Evolutionary conservation across 2,329 filamentous ascomycete genomes (phyloP), one percentile per base, ranked within the genome.

Genomic region (Xylaria sp.): DNA sequence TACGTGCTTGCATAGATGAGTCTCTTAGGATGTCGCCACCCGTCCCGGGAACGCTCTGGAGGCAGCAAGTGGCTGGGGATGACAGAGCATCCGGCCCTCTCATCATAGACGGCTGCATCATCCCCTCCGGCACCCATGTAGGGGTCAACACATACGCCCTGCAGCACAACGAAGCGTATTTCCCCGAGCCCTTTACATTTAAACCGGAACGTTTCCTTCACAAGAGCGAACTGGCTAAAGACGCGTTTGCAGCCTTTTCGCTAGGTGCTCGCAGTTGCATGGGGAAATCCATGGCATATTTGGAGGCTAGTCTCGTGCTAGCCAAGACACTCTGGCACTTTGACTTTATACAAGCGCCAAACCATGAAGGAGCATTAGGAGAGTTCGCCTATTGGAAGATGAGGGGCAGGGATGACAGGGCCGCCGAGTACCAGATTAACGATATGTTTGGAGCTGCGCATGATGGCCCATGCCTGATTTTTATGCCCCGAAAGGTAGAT

Each of bases 1-100:
- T 63, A 13, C 60, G 55, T 7, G 60, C 60, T 10, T 63, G 60
- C 19, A 47, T 63, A 10, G 51, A 63, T 25, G 56, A 63, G 19
- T 21, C 51, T 4, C 25, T 63, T 3, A 17, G 60, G 3, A 52
- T 63, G 55, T 51, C 55, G 3, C 60, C 55, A 5, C 60, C 55
- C 0, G 19, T 47, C 2, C 15, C 51, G 2, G 55, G 35, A 1
- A 59, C 51, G 1, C 37, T 63, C 9, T 63, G 60, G 60, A 27
- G 60, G 3, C 25, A 59, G 47, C 54, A 46, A 35, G 38, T 47
- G 17, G 25, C 44, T 13, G 7, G 11, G 9, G 17, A 1, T 10
- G 9, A 25, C 11, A 21, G 3, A 2, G 21, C 29, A 7, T 25
- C 25, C 19, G 23, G 7, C 7, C 59, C 59, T 3, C 47, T 58